Conservation (phyloP, 352 stramenopile genomes). For the Phytopythium vexans region DNA sequence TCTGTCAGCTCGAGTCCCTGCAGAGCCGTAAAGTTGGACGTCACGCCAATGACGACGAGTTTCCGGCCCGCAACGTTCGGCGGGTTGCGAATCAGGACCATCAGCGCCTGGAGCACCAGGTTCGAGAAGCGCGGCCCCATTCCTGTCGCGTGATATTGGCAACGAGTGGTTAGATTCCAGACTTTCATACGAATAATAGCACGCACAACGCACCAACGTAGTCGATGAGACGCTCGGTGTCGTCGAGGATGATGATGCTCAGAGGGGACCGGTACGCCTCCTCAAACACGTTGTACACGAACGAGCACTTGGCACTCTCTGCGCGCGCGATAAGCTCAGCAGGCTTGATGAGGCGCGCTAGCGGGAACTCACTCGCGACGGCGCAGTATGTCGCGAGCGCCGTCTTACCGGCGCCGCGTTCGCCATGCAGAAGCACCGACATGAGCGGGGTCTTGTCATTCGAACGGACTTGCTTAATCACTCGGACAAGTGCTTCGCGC, state of each 20-base stretch:
- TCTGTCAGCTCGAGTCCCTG: slow-evolving; percentile 92
- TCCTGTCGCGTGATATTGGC: slow-evolving; percentile 18
- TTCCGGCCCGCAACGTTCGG: slow-evolving; percentile 92
- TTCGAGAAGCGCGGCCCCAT: slow-evolving; percentile 98
- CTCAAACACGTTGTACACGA: slow-evolving; percentile 95
- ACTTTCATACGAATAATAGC: background rate
- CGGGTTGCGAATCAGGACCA: slow-evolving; percentile 98
- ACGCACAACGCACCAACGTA: slow-evolving; percentile 72
- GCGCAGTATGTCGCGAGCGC: slow-evolving; percentile 96
- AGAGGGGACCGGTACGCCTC: slow-evolving; percentile 98
- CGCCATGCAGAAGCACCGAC: slow-evolving; percentile 95
- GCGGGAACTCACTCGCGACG: slow-evolving; percentile 95
- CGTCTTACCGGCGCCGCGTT: slow-evolving; percentile 95
- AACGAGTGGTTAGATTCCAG: slow-evolving; percentile 3
- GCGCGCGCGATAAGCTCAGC: slow-evolving; percentile 96
- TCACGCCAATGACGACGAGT: slow-evolving; percentile 96
- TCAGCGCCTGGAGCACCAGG: slow-evolving; percentile 96
- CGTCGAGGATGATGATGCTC: slow-evolving; percentile 99
- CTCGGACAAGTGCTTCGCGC: slow-evolving; percentile 84
- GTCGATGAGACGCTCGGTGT: slow-evolving; percentile 99
- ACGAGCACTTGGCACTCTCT: slow-evolving; percentile 93
- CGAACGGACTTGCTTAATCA: slow-evolving; percentile 94
- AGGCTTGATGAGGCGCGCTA: slow-evolving; percentile 97
- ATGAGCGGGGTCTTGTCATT: slow-evolving; percentile 96
- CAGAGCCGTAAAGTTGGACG: slow-evolving; percentile 89